Conservation (phyloP, 1,284 basidiomycete species). For the Puccinia polysora region DNA sequence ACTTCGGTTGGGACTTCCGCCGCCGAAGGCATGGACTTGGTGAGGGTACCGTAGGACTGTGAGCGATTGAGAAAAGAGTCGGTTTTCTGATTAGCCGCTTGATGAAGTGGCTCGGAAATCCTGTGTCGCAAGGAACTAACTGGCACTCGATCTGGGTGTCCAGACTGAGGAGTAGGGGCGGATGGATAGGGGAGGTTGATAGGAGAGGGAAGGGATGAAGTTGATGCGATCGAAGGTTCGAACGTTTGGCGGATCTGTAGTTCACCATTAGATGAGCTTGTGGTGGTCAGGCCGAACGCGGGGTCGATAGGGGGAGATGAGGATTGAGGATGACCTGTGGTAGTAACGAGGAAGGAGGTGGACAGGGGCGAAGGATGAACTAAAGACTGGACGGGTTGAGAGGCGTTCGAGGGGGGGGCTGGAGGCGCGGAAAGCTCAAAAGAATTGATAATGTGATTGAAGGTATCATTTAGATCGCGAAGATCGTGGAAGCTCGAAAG, state of each 20-base stretch:
- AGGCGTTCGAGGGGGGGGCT: not conserved
- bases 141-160: constrained; percentile 1
- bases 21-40: not conserved
- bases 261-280: too few relatives aligned
- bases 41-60: constrained; percentile 10
- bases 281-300: constrained; percentile 2
- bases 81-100: not conserved
- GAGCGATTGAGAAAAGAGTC: constrained; percentile 8
- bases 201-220: constrained; percentile 19
- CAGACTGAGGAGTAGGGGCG: constrained; percentile 11
- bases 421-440: constrained; percentile 19
- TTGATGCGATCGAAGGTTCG: constrained; percentile 8
- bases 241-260: not conserved
- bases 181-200: constrained; percentile 9
- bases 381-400: constrained; percentile 2
- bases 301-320: constrained; percentile 20
- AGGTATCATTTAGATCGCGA: constrained; percentile 31
- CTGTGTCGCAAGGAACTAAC: not conserved
- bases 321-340: not conserved
- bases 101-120: not conserved
- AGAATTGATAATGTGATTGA: constrained; percentile 18
- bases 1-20: constrained; percentile 27
- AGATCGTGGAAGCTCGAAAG: constrained; percentile 20
- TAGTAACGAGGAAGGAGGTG: not conserved
- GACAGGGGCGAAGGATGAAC: constrained; percentile 2